Evolutionary conservation across 495 filamentous ascomycete species (phyloP).

Genomic region (Sporormia fimetaria): DNA sequence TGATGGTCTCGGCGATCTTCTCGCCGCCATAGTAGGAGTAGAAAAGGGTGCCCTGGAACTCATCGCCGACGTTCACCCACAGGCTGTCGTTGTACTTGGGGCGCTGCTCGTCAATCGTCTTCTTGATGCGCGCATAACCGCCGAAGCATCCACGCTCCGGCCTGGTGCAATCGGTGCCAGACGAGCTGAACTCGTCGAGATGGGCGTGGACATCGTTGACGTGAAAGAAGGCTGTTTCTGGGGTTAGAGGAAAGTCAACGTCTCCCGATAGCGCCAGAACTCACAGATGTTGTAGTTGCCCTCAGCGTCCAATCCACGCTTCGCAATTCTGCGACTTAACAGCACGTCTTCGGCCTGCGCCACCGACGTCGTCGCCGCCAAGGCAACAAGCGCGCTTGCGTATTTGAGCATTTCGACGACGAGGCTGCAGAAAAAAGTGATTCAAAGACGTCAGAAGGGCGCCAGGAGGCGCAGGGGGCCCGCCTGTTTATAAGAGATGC

Average conservation of each 20-base stretch:
- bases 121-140: constrained; percentile 47
- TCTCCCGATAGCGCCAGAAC: neutral
- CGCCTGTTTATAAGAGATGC: no score
- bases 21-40: constrained; percentile 48
- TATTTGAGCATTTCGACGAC: no score
- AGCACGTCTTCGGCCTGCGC: constrained; percentile 10
- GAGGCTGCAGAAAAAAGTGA: no score
- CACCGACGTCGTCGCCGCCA: constrained; percentile 1
- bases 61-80: constrained; percentile 46
- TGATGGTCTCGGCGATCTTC: constrained; percentile 51
- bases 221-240: constrained; percentile 41
- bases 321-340: constrained; percentile 28
- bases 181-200: constrained; percentile 45
- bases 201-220: constrained; percentile 48
- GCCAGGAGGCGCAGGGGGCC: no score
- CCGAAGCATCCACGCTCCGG: constrained; percentile 44
- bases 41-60: constrained; percentile 50
- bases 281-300: constrained; percentile 45
- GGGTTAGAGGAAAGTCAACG: neutral
- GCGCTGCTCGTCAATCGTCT: constrained; percentile 39
- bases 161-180: constrained; percentile 43
- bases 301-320: constrained; percentile 40
- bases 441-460: no score
- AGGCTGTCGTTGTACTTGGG: constrained; percentile 43
- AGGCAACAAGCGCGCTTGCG: no score